Evolutionary conservation across 2,329 filamentous ascomycete species (phyloP).

Genomic region (Cryphonectria japonica): DNA sequence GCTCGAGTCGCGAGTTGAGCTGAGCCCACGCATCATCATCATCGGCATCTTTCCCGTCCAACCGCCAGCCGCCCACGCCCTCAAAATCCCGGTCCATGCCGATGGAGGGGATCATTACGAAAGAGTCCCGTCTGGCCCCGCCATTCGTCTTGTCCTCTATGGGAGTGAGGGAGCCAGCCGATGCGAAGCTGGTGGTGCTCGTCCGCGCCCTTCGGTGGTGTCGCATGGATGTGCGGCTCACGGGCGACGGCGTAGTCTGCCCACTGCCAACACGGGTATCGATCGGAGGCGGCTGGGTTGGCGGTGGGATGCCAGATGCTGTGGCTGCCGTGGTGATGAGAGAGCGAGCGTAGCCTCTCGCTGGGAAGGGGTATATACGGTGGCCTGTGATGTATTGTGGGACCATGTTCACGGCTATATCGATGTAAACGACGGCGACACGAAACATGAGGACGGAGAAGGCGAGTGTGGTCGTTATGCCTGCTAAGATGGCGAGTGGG

Average conservation of each 20-base stretch:
- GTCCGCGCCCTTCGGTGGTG: constrained; percentile 33
- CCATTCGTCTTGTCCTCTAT: constrained; percentile 39
- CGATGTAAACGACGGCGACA: constrained; percentile 64
- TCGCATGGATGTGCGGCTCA: constrained; percentile 14
- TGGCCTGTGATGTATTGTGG: constrained; percentile 56
- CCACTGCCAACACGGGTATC: constrained; percentile 18
- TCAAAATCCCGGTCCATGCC: constrained; percentile 62
- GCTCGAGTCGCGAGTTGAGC: constrained; percentile 56
- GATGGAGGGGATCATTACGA: constrained; percentile 48
- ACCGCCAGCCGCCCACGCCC: constrained; percentile 61
- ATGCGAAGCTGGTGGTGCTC: constrained; percentile 37
- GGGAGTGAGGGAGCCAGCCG: constrained; percentile 37
- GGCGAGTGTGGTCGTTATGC: constrained; percentile 65
- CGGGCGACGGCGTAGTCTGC: constrained; percentile 20
- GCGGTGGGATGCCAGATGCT: constrained; percentile 34
- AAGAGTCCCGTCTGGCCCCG: constrained; percentile 29
- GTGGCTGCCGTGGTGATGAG: constrained; percentile 23
- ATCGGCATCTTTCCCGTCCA: constrained; percentile 49
- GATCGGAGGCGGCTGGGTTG: constrained; percentile 7
- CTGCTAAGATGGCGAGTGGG: constrained; percentile 65
- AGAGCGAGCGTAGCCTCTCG: constrained; percentile 14
- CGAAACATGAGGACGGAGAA: constrained; percentile 64
- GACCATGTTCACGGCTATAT: constrained; percentile 62
- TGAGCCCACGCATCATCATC: constrained; percentile 53
- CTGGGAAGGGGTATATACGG: constrained; percentile 35